Conservation (phyloP, 306 rosid species). For the Astragalus glycyphyllos region DNA sequence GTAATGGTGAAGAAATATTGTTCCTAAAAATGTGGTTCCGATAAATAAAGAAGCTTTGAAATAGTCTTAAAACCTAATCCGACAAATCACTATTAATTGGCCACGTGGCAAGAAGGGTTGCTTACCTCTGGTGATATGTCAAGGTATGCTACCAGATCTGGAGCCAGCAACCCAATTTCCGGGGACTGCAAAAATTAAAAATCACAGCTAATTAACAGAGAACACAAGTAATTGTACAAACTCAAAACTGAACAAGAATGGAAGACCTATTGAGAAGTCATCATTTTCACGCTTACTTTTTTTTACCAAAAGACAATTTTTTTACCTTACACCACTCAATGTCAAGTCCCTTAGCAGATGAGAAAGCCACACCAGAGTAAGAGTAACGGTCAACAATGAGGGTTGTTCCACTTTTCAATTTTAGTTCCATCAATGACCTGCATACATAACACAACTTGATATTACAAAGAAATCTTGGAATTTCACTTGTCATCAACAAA, state of each 20-base stretch:
- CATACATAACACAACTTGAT: conserved; percentile 35
- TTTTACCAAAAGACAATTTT: not conserved
- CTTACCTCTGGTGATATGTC: conserved; percentile 89
- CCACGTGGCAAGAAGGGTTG: conserved; percentile 4
- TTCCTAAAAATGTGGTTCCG: not conserved
- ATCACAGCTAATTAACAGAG: conserved; percentile 13
- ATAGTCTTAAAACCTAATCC: conserved; percentile 12
- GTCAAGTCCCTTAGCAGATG: conserved; percentile 87
- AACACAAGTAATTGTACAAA: conserved; percentile 12
- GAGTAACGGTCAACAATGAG: conserved; percentile 96
- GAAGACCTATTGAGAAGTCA: not conserved
- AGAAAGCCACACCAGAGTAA: conserved; percentile 96
- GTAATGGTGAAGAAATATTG: not conserved
- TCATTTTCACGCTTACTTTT: not conserved
- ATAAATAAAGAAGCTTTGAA: conserved; percentile 25
- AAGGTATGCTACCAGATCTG: conserved; percentile 81
- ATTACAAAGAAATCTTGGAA: conserved; percentile 21
- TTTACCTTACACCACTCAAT: conserved; percentile 93
- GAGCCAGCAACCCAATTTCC: conserved; percentile 83
- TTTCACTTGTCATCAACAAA: not conserved
- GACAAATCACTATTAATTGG: conserved; percentile 26
- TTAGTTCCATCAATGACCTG: conserved; percentile 88
- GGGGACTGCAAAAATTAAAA: conserved; percentile 70
- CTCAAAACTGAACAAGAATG: conserved; percentile 14
- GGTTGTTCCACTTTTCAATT: conserved; percentile 80